Evolutionary conservation across 2,329 filamentous ascomycete species (phyloP).

Genomic region (Ceratocystis lukuohia): DNA sequence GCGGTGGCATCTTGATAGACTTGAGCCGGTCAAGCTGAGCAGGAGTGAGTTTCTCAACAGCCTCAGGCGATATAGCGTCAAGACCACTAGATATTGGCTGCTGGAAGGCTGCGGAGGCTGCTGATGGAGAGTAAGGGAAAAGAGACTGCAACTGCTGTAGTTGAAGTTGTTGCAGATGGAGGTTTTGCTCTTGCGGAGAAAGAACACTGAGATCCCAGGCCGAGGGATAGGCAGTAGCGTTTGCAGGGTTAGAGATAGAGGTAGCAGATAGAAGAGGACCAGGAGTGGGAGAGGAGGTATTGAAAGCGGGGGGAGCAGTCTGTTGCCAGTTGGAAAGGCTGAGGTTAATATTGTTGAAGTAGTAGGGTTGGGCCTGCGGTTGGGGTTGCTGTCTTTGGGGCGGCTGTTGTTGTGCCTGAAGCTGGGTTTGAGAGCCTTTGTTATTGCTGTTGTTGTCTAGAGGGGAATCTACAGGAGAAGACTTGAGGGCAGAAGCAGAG

Average conservation of each 20-base stretch:
- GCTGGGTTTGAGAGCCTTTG: neutral
- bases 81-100: constrained; percentile 9
- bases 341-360: constrained; percentile 14
- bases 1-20: constrained; percentile 51
- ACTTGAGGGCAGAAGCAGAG: neutral
- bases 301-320: constrained; percentile 8
- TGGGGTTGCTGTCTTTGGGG: constrained; percentile 2
- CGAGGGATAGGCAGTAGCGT: constrained; percentile 6
- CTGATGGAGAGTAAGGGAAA: constrained; percentile 14
- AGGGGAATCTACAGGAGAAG: neutral
- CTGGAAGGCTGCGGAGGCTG: constrained; percentile 7
- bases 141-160: constrained; percentile 15
- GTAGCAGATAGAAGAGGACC: constrained; percentile 7
- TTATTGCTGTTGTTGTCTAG: neutral
- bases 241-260: constrained; percentile 8
- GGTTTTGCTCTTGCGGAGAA: constrained; percentile 13
- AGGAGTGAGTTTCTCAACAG: constrained; percentile 34
- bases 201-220: constrained; percentile 16
- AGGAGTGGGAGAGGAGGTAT: neutral
- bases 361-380: constrained; percentile 7
- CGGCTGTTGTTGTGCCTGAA: constrained; percentile 4
- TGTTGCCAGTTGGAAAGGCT: constrained; percentile 14
- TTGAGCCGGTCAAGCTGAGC: constrained; percentile 46
- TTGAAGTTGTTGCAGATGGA: constrained; percentile 15
- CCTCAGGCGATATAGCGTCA: constrained; percentile 14